Evolutionary conservation across 164 flowering plant species (phyloP).

Genomic region (Chimonanthus praecox): DNA sequence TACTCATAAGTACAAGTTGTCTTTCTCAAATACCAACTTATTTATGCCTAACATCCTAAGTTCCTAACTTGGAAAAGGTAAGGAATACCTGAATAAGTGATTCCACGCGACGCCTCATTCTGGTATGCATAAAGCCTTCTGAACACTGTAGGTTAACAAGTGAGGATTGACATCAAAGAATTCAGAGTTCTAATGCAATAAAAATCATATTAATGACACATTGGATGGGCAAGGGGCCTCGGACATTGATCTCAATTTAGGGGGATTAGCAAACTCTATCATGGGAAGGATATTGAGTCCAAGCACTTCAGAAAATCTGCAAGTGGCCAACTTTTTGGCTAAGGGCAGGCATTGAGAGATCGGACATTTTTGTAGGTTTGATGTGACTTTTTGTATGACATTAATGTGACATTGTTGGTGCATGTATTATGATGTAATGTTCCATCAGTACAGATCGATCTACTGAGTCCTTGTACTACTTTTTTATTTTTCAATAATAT

Average conservation of each 20-base stretch:
- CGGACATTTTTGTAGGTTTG: no score
- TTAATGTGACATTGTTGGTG: no score
- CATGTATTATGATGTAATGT: no score
- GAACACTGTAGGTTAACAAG: slow-evolving; percentile 58
- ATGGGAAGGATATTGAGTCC: background rate
- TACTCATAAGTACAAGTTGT: no score
- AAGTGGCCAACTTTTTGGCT: no score
- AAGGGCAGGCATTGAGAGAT: no score
- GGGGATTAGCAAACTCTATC: background rate
- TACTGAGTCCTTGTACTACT: no score
- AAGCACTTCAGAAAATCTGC: no score
- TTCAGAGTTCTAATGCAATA: background rate
- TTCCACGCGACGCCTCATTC: slow-evolving; percentile 98
- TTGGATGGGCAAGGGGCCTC: no score
- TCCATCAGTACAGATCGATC: no score
- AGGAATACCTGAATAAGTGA: slow-evolving; percentile 74
- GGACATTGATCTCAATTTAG: background rate
- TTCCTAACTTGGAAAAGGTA: background rate
- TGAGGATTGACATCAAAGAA: background rate
- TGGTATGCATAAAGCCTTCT: slow-evolving; percentile 97
- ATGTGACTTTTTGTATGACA: no score
- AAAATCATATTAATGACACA: background rate
- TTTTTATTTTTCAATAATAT: no score
- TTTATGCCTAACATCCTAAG: background rate
- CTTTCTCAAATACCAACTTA: background rate